Evolutionary conservation across 2,329 filamentous ascomycete species (phyloP), one percentile per base, ranked within the genome.

Genomic region (Colletotrichum abscissum): DNA sequence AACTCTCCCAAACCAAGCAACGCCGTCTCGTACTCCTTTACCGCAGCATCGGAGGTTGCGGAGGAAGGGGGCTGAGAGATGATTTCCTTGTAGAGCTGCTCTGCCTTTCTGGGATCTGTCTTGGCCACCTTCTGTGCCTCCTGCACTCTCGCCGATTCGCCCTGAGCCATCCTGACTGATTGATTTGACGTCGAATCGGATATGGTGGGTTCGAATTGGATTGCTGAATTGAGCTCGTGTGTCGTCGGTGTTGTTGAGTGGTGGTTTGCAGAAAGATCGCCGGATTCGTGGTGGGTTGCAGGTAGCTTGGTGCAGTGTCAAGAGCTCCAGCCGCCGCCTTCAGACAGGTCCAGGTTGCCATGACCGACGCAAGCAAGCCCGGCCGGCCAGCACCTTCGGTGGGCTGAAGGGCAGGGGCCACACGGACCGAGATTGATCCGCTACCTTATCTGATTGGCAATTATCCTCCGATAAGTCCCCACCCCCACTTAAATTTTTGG

Each of bases 1-100:
- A 98, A 89, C 89, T 97, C 94, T 79, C 97, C 97, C 81, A 99
- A 86, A 76, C 93, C 94, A 80, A 98, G 90, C 82, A 99, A 85
- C 30, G 97, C 95, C 77, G 89, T 89, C 87, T 99, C 97, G 80
- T 98, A 99, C 83, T 98, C 95, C 83, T 94, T 92, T 77, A 96
- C 92, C 73, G 95, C 94, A 49, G 93, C 91, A 84, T 99, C 97
- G 74, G 90, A 92, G 73, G 92, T 97, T 73, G 93, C 91, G 65
- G 94, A 94, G 66, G 94, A 94, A 26, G 95, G 95, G 49, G 94
- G 92, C 84, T 94, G 93, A 66, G 95, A 92, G 77, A 98, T 91
- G 81, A 98, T 94, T 69, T 97, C 93, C 85, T 96, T 95, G 89
- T 96, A 98, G 82, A 94, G 91, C 79, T 90, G 87, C 86, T 97